phyloP scores from a whole-genome alignment of 768 basidiomycete genomes.

The Phylloporus arenicola region DNA sequence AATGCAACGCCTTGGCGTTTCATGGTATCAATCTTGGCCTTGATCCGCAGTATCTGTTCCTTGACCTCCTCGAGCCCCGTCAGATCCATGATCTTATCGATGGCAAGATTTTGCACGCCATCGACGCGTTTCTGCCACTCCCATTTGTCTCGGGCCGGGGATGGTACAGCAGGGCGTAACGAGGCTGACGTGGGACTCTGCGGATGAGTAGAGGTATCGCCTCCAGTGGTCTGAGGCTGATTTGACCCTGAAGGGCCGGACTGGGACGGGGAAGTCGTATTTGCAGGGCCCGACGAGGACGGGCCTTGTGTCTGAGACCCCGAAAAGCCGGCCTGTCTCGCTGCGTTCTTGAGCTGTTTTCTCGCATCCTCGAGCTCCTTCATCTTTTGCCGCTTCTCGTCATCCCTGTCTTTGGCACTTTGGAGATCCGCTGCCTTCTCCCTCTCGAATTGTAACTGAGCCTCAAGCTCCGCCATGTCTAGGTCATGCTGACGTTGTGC shows the following conservation, averaged over 20 bases:
- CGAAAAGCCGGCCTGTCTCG: background rate
- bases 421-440: background rate
- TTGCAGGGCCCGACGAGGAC: background rate
- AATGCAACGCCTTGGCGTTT: conserved; percentile 46
- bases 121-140: conserved; percentile 39
- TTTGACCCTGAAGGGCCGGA: background rate
- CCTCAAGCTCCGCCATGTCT: background rate
- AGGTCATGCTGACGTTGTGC: conserved; percentile 39
- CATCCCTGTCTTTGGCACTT: background rate
- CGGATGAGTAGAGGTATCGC: background rate
- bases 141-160: background rate
- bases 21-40: conserved; percentile 45
- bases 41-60: conserved; percentile 48
- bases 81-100: conserved; percentile 65
- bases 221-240: conserved; percentile 1
- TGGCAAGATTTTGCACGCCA: conserved; percentile 44
- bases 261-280: background rate
- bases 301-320: background rate
- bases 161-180: background rate
- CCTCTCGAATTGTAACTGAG: background rate
- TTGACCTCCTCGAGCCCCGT: conserved; percentile 65
- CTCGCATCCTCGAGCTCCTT: background rate
- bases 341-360: background rate
- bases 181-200: background rate
- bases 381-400: background rate